Evolutionary conservation across 2,329 filamentous ascomycete genomes (phyloP), one percentile per base, ranked within the genome.

Genomic region (Blumeria hordei): DNA sequence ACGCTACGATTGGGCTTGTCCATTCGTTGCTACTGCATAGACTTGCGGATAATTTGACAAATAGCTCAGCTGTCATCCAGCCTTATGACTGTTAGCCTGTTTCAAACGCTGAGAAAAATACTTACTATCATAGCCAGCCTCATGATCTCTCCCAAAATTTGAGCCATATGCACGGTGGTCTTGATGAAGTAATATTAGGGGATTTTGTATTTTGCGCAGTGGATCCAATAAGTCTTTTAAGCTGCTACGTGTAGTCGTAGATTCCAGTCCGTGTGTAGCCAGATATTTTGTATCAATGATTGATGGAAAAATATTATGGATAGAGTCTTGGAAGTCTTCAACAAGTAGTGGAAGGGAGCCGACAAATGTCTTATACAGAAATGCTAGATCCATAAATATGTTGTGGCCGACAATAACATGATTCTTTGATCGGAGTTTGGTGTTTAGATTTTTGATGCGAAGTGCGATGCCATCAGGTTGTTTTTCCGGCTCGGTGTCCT

Each of bases 201-300:
- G 74, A 14, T 67, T 63, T 32, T 67, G 62, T 37, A 71, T 66
- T 4, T 59, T 58, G 47, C 66, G 64, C 33, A 75, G 64, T 10
- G 67, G 66, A 11, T 68, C 62, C 0, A 73, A 67, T 32, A 77
- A 70, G 32, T 75, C 68, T 60, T 74, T 68, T 0, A 76, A 64
- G 2, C 70, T 69, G 1, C 68, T 69, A 10, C 69, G 68, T 3
- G 71, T 67, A 56, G 71, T 71, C 58, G 72, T 64, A 9, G 58
- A 56, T 36, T 59, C 57, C 8, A 59, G 49, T 8, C 59, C 57
- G 33, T 64, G 58, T n/a, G 61, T 66, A 0, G 74, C 72, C 60
- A 81, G 69, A 58, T 75, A 78, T 58, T 80, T 80, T 0, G 78
- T 81, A 59, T 82, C 78, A 11, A 80, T 66, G 34, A 81, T 69